phyloP scores from a whole-genome alignment of 1,284 basidiomycete genomes.

The Ganoderma meredithae region DNA sequence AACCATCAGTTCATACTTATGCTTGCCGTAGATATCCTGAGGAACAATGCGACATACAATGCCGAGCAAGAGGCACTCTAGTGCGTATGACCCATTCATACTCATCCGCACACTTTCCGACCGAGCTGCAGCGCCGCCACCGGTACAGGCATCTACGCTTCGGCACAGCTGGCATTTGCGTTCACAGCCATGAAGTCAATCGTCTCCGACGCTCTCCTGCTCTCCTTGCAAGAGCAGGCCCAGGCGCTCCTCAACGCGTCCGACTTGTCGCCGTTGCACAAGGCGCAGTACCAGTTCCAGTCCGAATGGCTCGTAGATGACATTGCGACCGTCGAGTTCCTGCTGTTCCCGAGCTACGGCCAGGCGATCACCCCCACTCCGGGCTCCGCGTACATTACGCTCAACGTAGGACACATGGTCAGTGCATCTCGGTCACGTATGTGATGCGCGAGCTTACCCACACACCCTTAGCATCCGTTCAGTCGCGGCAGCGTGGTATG shows the following conservation, averaged over 20 bases:
- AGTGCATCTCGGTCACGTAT: not conserved
- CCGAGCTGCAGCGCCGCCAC: constrained; percentile 3
- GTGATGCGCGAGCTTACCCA: not conserved
- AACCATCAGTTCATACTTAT: not conserved
- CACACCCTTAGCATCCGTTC: constrained; percentile 8
- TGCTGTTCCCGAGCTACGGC: constrained; percentile 22
- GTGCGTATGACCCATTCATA: constrained; percentile 5
- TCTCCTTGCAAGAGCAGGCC: constrained; percentile 10
- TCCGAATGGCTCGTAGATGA: constrained; percentile 17
- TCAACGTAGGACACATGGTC: constrained; percentile 15
- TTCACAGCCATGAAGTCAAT: constrained; percentile 16
- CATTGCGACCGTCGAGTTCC: constrained; percentile 17
- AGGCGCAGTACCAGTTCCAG: constrained; percentile 23
- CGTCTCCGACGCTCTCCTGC: not conserved
- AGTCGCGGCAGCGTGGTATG: constrained; percentile 17
- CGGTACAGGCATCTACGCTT: constrained; percentile 19
- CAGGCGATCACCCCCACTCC: constrained; percentile 5
- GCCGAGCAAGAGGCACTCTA: constrained; percentile 20
- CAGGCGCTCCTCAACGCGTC: not conserved
- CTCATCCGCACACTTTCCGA: not conserved
- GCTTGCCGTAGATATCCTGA: constrained; percentile 11
- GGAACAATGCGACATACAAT: constrained; percentile 22
- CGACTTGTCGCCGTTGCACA: constrained; percentile 15
- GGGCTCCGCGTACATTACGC: constrained; percentile 12
- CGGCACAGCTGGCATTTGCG: not conserved